Evolutionary conservation across 2,329 filamentous ascomycete species (phyloP).

Genomic region (Xylariaceae sp.): DNA sequence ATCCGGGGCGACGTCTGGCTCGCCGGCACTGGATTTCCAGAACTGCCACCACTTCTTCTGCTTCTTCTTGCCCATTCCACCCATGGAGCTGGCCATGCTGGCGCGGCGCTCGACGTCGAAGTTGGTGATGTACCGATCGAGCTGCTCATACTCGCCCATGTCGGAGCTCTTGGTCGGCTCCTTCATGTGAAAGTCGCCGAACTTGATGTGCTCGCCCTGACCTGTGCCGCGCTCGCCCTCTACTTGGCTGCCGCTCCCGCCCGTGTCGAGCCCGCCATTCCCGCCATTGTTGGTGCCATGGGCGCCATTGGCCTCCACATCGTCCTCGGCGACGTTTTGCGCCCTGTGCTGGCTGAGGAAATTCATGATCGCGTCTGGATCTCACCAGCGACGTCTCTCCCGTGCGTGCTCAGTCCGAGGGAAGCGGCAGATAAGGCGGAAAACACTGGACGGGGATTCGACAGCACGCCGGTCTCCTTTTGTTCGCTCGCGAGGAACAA

Average conservation of each 20-base stretch:
- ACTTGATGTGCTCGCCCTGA: slow-evolving; percentile 18
- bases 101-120: slow-evolving; percentile 21
- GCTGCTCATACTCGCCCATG: slow-evolving; percentile 24
- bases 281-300: slow-evolving; percentile 8
- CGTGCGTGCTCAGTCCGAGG: slow-evolving; percentile 1
- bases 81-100: slow-evolving; percentile 12
- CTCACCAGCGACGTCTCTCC: slow-evolving; percentile 1
- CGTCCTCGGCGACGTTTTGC: slow-evolving; percentile 11
- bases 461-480: neutral
- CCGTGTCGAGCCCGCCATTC: neutral
- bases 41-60: slow-evolving; percentile 52
- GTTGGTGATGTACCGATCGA: slow-evolving; percentile 26
- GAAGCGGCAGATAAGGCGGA: neutral
- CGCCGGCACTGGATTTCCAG: slow-evolving; percentile 36
- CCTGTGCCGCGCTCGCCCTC: slow-evolving; percentile 13
- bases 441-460: neutral
- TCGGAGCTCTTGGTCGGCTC: slow-evolving; percentile 14
- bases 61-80: slow-evolving; percentile 32
- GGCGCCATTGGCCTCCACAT: slow-evolving; percentile 19
- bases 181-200: slow-evolving; percentile 14
- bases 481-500: neutral
- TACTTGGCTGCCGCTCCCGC: neutral
- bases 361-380: slow-evolving; percentile 10
- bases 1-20: slow-evolving; percentile 28
- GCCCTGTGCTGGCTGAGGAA: slow-evolving; percentile 12